Conservation (phyloP, 2,329 filamentous ascomycete genomes). For the Plenodomus tracheiphilus region DNA sequence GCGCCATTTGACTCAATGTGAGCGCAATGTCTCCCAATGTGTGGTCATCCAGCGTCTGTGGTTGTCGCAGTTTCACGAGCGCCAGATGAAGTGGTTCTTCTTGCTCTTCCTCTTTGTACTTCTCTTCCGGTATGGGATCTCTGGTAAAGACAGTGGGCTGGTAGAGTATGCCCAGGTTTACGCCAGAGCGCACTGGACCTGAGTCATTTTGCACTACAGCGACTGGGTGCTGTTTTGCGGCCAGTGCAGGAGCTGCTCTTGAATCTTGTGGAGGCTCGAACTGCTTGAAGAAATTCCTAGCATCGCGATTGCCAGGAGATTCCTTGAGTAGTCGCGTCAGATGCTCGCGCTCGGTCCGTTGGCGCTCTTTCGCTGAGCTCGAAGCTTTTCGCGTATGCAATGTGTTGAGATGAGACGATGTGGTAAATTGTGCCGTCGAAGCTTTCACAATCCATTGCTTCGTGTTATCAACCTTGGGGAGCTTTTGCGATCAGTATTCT, state of each 20-base stretch:
- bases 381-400: conserved; percentile 23
- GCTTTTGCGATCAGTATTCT: conserved; percentile 13
- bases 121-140: conserved; percentile 49
- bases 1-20: conserved; percentile 80
- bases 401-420: conserved; percentile 7
- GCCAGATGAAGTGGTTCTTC: conserved; percentile 70
- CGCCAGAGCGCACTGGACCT: conserved; percentile 51
- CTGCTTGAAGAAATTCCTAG: conserved; percentile 86
- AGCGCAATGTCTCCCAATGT: conserved; percentile 76
- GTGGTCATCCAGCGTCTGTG: conserved; percentile 69
- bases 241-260: conserved; percentile 8
- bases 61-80: conserved; percentile 78
- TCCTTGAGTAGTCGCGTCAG: conserved; percentile 68
- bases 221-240: conserved; percentile 17
- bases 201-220: conserved; percentile 35
- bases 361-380: conserved; percentile 40
- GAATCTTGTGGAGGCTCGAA: conserved; percentile 58
- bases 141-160: conserved; percentile 63
- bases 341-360: conserved; percentile 42
- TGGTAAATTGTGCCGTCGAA: conserved; percentile 12
- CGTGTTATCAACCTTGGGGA: conserved; percentile 28
- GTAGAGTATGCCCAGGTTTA: conserved; percentile 66
- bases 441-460: conserved; percentile 5
- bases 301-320: conserved; percentile 89
- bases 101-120: conserved; percentile 19